Evolutionary conservation across 805 yeast species (phyloP), one percentile per base, ranked within the genome.

Genomic region (Yueomyces sinensis): DNA sequence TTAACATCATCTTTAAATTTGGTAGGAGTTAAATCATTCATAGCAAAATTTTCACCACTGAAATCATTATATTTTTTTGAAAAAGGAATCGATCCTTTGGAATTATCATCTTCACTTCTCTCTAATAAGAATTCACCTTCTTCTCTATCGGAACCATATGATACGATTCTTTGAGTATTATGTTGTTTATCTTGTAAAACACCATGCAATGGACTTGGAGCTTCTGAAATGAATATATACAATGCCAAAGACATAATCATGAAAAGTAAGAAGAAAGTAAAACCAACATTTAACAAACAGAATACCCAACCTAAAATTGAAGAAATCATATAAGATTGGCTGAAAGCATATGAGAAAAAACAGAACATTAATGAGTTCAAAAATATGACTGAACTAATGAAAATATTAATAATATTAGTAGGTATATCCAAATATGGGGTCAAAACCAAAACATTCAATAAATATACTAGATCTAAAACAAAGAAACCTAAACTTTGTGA

Each of bases 221-320:
- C 24, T 7, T 20, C 11, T 20, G 24, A 20, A 20, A 20, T 11
- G 11, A 20, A 20, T 7, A 20, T 11, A 20, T 7, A 20, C 11
- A 20, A 7, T 7, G 11, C 24, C 7, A 20, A 20, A 20, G 24
- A 20, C 11, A 20, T 20, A 11, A 20, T 20, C 24, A 20, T 20
- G 2, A 31, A 17, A 14, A 14, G 7, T 4, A 31, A 22, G 15
- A 25, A 25, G 6, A 11, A 7, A 4, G 32, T 14, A n/a, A 31
- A 14, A 4, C 23, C 17, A 9, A 18, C 6, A 22, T 31, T 31
- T 5, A 87, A 55, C 37, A 87, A 67, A 56, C 87, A 87, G 61
- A 82, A 87, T 1, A 87, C 68, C 74, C 93, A 80, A 1, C 93
- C 96, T 94, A 87, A 82, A 37, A 87, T 73, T 3, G 94, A 76